Evolutionary conservation across 495 filamentous ascomycete genomes (phyloP).

Genomic region (Podospora comata): DNA sequence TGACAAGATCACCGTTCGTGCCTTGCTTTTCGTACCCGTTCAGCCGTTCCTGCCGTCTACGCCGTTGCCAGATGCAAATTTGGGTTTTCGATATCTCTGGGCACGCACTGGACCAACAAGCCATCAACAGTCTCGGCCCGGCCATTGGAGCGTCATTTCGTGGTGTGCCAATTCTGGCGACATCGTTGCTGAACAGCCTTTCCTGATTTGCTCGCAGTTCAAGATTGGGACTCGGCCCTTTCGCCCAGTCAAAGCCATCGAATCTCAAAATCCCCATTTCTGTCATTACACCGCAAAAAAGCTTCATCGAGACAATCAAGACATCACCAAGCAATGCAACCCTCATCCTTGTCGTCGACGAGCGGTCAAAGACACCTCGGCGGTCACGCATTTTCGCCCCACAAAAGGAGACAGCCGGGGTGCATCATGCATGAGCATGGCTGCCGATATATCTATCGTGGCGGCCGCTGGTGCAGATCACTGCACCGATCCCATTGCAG

Average conservation of each 20-base stretch:
- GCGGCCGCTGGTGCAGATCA: slow-evolving; percentile 1
- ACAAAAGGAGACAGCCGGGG: slow-evolving; percentile 7
- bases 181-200: neutral
- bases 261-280: neutral
- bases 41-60: neutral
- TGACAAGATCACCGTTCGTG: neutral
- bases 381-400: slow-evolving; percentile 4
- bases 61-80: neutral
- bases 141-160: neutral
- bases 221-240: neutral
- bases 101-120: neutral
- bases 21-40: neutral
- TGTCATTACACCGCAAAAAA: slow-evolving; percentile 1
- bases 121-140: neutral
- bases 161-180: neutral
- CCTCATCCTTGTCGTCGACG: neutral
- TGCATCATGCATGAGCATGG: neutral
- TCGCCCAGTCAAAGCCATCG: neutral
- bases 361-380: slow-evolving; percentile 1
- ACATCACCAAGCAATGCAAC: neutral
- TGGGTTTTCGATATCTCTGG: neutral
- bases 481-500: neutral
- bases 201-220: neutral
- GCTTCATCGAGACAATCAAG: neutral
- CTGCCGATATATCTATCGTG: slow-evolving; percentile 3